These are phyloP conservation scores for Magnaporthiopsis poae DNA, from an alignment of 2,329 filamentous ascomycete species.

Conservation along the genomic window DNA sequence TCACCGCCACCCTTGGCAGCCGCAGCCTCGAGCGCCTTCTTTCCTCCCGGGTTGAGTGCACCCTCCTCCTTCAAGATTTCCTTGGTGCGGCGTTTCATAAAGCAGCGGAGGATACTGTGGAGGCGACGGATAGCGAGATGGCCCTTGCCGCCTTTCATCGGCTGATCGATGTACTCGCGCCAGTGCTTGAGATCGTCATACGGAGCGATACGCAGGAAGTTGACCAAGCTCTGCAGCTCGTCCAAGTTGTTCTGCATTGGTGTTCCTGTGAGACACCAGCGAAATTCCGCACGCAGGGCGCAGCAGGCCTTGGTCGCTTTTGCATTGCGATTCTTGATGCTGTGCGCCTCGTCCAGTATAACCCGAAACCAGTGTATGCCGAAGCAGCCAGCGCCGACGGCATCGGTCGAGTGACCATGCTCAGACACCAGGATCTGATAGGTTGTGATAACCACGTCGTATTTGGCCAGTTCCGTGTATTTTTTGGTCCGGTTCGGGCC, in stretches of 20 bases:
- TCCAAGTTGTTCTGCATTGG: constrained; percentile 98
- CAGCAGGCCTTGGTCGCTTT: constrained; percentile 91
- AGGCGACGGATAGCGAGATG: constrained; percentile 80
- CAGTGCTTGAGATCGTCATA: constrained; percentile 79
- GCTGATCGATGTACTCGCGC: constrained; percentile 82
- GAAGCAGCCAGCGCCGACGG: constrained; percentile 71
- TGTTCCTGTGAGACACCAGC: constrained; percentile 93
- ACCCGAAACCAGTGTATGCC: constrained; percentile 90
- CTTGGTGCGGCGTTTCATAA: constrained; percentile 98
- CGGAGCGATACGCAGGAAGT: constrained; percentile 82
- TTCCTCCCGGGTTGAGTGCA: constrained; percentile 67
- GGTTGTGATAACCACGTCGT: constrained; percentile 89
- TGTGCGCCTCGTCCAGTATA: constrained; percentile 92
- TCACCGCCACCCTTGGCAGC: constrained; percentile 35
- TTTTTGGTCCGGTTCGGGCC: constrained; percentile 76
- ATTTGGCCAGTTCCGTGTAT: constrained; percentile 64
- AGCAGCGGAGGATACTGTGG: constrained; percentile 75
- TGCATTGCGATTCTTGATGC: constrained; percentile 94
- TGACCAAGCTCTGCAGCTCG: constrained; percentile 86
- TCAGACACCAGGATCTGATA: constrained; percentile 94
- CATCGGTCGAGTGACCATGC: constrained; percentile 59
- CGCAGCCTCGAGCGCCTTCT: constrained; percentile 35
- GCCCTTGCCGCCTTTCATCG: constrained; percentile 81
- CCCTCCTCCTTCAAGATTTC: constrained; percentile 86
- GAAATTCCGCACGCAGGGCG: constrained; percentile 72